A percentile compares a stretch with the other conserved stretches of the same genome.
Conservation (phyloP, 2,329 filamentous ascomycete genomes). For the Hymenoscyphus fraxineus region DNA sequence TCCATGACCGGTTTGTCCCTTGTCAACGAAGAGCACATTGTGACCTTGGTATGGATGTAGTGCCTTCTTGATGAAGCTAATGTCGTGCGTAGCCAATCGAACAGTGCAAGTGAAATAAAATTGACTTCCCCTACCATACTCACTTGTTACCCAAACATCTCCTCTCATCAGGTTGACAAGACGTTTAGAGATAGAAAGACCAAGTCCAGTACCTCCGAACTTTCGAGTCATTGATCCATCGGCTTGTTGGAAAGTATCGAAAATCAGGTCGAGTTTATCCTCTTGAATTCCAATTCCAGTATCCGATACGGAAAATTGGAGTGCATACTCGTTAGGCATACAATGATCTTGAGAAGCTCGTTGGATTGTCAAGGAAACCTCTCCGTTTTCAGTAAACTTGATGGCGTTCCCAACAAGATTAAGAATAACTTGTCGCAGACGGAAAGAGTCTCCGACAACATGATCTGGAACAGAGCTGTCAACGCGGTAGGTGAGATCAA, state of each 20-base stretch:
- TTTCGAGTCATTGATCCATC: slow-evolving; percentile 95
- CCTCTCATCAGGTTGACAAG: slow-evolving; percentile 95
- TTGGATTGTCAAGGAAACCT: slow-evolving; percentile 91
- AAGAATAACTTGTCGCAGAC: slow-evolving; percentile 90
- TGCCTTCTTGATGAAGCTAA: slow-evolving; percentile 74
- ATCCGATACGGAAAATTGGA: slow-evolving; percentile 93
- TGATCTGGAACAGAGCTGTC: slow-evolving; percentile 92
- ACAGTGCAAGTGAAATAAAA: slow-evolving; percentile 97
- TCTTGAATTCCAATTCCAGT: slow-evolving; percentile 95
- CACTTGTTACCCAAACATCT: slow-evolving; percentile 92
- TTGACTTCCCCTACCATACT: slow-evolving; percentile 84
- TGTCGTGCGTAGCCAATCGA: slow-evolving; percentile 74
- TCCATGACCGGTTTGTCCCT: slow-evolving; percentile 74
- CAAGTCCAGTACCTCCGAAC: slow-evolving; percentile 91
- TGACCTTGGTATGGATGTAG: slow-evolving; percentile 89
- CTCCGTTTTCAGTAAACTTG: slow-evolving; percentile 96
- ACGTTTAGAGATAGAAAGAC: slow-evolving; percentile 90
- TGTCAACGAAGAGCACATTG: slow-evolving; percentile 91
- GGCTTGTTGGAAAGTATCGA: slow-evolving; percentile 98
- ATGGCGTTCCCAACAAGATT: slow-evolving; percentile 98
- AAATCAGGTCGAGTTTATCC: slow-evolving; percentile 94
- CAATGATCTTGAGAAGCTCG: slow-evolving; percentile 63
- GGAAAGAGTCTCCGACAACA: slow-evolving; percentile 94
- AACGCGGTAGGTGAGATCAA: slow-evolving; percentile 90
- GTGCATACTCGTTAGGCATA: slow-evolving; percentile 75